phyloP scores from a whole-genome alignment of 371 early-diverging fungal genomes.

The Syncephalastrum monosporum region DNA sequence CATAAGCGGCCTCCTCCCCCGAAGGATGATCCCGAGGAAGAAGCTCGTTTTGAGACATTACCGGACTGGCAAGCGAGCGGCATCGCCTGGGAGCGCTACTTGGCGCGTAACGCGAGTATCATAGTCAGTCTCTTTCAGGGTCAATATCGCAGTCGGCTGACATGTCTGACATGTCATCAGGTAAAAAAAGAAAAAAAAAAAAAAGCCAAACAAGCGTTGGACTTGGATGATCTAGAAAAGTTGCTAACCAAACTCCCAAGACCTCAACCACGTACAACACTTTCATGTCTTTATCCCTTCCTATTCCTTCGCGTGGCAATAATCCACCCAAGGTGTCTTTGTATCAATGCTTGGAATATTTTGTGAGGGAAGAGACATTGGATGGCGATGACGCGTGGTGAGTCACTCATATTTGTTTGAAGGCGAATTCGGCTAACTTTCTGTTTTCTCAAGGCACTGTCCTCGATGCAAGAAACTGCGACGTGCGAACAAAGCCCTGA shows the following conservation, averaged over 20 bases:
- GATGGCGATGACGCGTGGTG: slow-evolving; percentile 89
- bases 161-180: slow-evolving; percentile 80
- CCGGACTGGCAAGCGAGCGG: slow-evolving; percentile 56
- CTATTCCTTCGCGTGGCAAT: slow-evolving; percentile 69
- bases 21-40: slow-evolving; percentile 37
- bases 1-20: slow-evolving; percentile 23
- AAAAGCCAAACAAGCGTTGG: too few relatives aligned
- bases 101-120: slow-evolving; percentile 79
- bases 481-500: slow-evolving; percentile 73
- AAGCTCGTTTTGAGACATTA: slow-evolving; percentile 38
- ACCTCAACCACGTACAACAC: slow-evolving; percentile 89
- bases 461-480: slow-evolving; percentile 79
- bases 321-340: slow-evolving; percentile 51
- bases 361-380: slow-evolving; percentile 80
- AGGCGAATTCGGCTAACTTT: not conserved
- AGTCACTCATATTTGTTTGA: not conserved
- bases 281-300: slow-evolving; percentile 91
- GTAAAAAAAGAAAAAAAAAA: slow-evolving; percentile 20
- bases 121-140: slow-evolving; percentile 93
- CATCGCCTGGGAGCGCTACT: slow-evolving; percentile 81
- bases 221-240: too few relatives aligned
- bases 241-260: slow-evolving; percentile 21
- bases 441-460: slow-evolving; percentile 56
- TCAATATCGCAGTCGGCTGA: slow-evolving; percentile 74
- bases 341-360: slow-evolving; percentile 82